A percentile compares a stretch with the other conserved stretches of the same genome.
Conservation (phyloP, 164 flowering plant species). For the Nelumbo lutea region DNA sequence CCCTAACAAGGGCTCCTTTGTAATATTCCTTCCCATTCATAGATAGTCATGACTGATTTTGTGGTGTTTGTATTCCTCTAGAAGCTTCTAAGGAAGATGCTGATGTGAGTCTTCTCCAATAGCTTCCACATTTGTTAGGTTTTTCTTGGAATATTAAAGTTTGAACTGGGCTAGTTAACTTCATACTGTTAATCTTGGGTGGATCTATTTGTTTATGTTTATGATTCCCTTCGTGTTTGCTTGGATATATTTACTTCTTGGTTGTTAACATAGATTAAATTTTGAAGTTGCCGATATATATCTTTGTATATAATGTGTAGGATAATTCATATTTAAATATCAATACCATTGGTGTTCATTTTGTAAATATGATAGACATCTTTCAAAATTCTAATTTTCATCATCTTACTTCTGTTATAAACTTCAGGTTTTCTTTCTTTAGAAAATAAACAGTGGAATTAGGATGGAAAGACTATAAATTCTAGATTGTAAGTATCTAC, state of each 20-base stretch:
- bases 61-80: no score
- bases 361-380: slow-evolving; percentile 27
- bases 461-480: slow-evolving; percentile 37
- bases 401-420: background rate
- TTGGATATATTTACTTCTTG: background rate
- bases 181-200: background rate
- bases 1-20: no score
- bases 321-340: slow-evolving; percentile 45
- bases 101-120: no score
- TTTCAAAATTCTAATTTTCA: background rate
- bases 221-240: background rate
- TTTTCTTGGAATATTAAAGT: no score
- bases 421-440: background rate
- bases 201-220: background rate
- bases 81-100: no score
- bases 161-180: no score
- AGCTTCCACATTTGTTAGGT: no score
- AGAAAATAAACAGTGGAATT: slow-evolving; percentile 50
- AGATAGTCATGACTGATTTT: no score
- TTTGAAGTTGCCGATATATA: slow-evolving; percentile 2
- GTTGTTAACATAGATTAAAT: background rate
- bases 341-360: slow-evolving; percentile 47
- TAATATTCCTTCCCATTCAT: no score
- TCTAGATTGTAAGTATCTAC: slow-evolving; percentile 33
- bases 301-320: slow-evolving; percentile 12